Base-by-base conservation (phyloP, 2,329 filamentous ascomycete genomes). In the Pseudogymnoascus sp. region DNA sequence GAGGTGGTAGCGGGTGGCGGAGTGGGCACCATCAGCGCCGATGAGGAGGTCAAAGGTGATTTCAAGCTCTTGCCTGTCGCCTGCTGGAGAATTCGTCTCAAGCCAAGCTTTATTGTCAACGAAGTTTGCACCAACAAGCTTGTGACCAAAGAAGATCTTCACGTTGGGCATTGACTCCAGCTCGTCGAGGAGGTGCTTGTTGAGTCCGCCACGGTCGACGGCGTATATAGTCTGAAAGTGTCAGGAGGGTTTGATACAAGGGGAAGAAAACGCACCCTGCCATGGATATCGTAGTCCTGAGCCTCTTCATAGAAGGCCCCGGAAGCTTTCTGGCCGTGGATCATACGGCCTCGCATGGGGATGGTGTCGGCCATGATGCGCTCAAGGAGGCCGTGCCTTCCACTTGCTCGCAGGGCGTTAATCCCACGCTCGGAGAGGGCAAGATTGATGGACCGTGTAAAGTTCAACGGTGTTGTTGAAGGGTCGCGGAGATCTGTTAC, bases 391-490 rank as follows among this genome's bases (percentile, higher is more conserved):
- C 80, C 81, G 2, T 84, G 77, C 33, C 86, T 82, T 27, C 85
- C 84, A 1, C 90, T 85, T 68, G 89, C 80, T 60, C 84, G 83
- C 76, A 99, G 87, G 21, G 93, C 90, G 74, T 94, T 90, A 73
- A 97, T 92, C 33, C 94, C 94, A 63, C 94, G 86, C 73, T 97
- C 92, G 0, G 94, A 97, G 0, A 99, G 80, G 21, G 94, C 93
- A 62, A 99, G 78, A 72, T 99, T 99, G 79, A 99, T 99, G n/a
- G 94, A 97, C 74, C 92, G 96, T 64, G 92, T 96, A 72, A 97
- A 97, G 75, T 97, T 97, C 65, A 97, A 81, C 2, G 93, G 92
- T 31, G 87, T 86, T 0, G 90, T 96, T 2, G 85, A 83, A 2
- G 89, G 87, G 73, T 95, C 87, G 41, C 94, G 87, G 58, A 97